Percentiles rank a stretch among this genome's conserved stretches.
These are phyloP conservation scores for Sphenostylis stenocarpa DNA, from an alignment of 306 rosid species.

Conservation along the genomic window DNA sequence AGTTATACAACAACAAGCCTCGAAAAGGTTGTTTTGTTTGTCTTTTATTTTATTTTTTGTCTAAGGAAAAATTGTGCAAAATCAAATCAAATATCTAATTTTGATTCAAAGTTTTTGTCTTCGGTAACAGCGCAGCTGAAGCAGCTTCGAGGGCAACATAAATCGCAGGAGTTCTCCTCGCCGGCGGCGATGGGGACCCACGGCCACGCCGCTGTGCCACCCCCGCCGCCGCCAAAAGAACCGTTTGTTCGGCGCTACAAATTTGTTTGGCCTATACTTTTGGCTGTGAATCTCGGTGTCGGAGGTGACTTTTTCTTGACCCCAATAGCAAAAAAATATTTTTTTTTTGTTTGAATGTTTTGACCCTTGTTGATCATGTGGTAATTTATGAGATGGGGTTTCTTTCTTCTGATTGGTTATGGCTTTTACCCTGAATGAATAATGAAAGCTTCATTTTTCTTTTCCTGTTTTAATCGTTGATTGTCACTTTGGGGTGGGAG, in stretches of 20 bases:
- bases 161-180: slow-evolving; percentile 44
- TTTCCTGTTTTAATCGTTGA: not conserved
- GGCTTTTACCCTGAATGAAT: not conserved
- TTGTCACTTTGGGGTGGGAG: not conserved
- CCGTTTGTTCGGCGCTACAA: slow-evolving; percentile 79
- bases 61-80: not conserved
- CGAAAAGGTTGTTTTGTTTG: slow-evolving; percentile 50
- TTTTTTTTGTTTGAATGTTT: not conserved
- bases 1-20: slow-evolving; percentile 70
- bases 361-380: not conserved
- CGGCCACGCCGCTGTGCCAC: slow-evolving; percentile 35
- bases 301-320: slow-evolving; percentile 61
- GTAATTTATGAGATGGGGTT: slow-evolving; percentile 19
- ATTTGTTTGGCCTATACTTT: slow-evolving; percentile 78
- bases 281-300: slow-evolving; percentile 79
- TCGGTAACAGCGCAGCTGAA: slow-evolving; percentile 52
- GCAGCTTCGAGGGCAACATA: slow-evolving; percentile 56
- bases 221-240: slow-evolving; percentile 59
- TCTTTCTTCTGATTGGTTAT: slow-evolving; percentile 21
- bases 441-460: not conserved
- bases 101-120: slow-evolving; percentile 21
- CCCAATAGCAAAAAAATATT: not conserved
- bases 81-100: not conserved
- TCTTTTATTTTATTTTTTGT: not conserved
- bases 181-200: slow-evolving; percentile 46